Percentiles rank a stretch among this genome's conserved stretches.
phyloP scores from a whole-genome alignment of 805 yeast genomes.

The Starmera quercuum region DNA sequence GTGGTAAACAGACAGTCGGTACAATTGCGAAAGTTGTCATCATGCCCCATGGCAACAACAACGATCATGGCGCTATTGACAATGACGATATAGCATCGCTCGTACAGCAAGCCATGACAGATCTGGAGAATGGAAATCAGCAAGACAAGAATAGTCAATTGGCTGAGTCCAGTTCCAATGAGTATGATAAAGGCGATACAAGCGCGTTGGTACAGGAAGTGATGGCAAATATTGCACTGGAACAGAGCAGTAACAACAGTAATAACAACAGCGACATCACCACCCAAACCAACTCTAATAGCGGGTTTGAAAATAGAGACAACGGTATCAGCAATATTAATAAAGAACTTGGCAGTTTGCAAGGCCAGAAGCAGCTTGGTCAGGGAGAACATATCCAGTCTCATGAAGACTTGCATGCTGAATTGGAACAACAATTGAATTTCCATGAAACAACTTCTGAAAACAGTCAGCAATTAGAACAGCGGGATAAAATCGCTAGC shows the following conservation, averaged over 20 bases:
- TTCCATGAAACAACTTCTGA: conserved; percentile 6
- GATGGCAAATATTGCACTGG: conserved; percentile 2
- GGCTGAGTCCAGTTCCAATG: not conserved
- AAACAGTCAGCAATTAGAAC: conserved; percentile 21
- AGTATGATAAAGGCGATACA: conserved; percentile 19
- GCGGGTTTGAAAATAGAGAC: not conserved
- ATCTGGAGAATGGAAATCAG: conserved; percentile 10
- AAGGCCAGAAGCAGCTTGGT: conserved; percentile 12
- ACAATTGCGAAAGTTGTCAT: too few species aligned
- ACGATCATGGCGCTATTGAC: not conserved
- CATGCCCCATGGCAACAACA: conserved; percentile 4
- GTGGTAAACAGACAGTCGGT: too few species aligned
- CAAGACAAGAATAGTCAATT: conserved; percentile 1
- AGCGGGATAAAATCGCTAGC: conserved; percentile 9
- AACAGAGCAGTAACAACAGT: not conserved
- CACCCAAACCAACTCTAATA: not conserved
- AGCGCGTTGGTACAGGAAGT: conserved; percentile 33
- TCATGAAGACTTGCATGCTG: conserved; percentile 17
- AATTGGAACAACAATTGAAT: conserved; percentile 4
- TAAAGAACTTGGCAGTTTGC: conserved; percentile 13
- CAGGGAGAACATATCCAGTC: conserved; percentile 15
- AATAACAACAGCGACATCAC: conserved; percentile 1
- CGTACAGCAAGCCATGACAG: conserved; percentile 31
- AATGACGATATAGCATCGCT: conserved; percentile 28
- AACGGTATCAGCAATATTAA: not conserved